phyloP scores from a whole-genome alignment of 169 alveolate genomes.

The Miamiensis avidus region DNA sequence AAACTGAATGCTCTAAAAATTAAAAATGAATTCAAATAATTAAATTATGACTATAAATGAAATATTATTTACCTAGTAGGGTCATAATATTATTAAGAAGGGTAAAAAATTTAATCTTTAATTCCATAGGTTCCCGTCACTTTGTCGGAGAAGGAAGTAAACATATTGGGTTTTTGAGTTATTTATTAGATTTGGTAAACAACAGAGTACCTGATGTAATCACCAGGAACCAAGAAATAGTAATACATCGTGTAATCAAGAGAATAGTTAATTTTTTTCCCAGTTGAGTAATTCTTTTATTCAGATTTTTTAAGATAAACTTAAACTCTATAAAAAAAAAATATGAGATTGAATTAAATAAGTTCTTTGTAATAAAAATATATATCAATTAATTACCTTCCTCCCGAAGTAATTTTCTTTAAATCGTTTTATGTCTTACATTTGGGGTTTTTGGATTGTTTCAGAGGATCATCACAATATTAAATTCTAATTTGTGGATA shows the following conservation, averaged over 20 bases:
- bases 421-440: neutral
- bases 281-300: neutral
- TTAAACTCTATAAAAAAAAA: neutral
- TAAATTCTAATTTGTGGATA: neutral
- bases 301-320: neutral
- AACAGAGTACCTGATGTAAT: neutral
- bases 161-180: neutral
- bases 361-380: too few species aligned
- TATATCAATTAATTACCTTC: neutral
- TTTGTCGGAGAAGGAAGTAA: neutral
- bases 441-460: neutral
- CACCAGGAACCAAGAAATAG: neutral
- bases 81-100: neutral
- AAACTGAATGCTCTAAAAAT: neutral
- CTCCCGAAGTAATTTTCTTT: neutral
- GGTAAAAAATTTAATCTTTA: neutral
- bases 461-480: neutral
- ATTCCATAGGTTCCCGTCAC: neutral
- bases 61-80: neutral
- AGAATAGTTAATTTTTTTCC: too few species aligned
- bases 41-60: too few species aligned
- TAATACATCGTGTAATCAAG: neutral
- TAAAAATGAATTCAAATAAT: neutral
- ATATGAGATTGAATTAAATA: too few species aligned
- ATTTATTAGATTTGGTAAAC: too few species aligned